Percentiles rank a stretch among this genome's conserved stretches.
Conservation (phyloP, 768 basidiomycete species). For the Podaxis sp. region DNA sequence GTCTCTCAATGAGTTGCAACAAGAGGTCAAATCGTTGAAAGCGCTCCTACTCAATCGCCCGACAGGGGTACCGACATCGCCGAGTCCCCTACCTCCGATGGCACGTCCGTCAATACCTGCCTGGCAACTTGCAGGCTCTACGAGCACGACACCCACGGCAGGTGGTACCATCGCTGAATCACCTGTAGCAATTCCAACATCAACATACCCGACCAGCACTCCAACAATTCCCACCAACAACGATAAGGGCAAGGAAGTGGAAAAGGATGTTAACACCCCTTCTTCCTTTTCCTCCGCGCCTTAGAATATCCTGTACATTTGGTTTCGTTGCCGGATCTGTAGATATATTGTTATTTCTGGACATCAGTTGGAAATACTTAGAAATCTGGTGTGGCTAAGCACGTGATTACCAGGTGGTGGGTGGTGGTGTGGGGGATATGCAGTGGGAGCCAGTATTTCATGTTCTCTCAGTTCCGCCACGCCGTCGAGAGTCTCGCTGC, state of each 20-base stretch:
- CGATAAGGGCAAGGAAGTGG: slow-evolving; percentile 61
- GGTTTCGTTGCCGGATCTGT: background rate
- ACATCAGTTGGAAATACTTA: background rate
- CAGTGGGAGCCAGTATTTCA: slow-evolving; percentile 21
- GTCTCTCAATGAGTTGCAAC: slow-evolving; percentile 82
- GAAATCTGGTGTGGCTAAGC: background rate
- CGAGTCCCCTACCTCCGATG: slow-evolving; percentile 47
- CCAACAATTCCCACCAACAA: slow-evolving; percentile 20
- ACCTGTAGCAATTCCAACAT: slow-evolving; percentile 15
- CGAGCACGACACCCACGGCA: background rate
- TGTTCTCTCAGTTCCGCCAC: slow-evolving; percentile 75
- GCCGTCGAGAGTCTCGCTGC: slow-evolving; percentile 65
- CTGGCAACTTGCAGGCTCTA: slow-evolving; percentile 74
- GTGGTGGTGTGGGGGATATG: background rate
- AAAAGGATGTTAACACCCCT: slow-evolving; percentile 6
- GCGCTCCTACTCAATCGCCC: slow-evolving; percentile 78
- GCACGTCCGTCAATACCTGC: slow-evolving; percentile 78
- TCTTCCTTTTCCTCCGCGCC: background rate
- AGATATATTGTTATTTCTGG: background rate
- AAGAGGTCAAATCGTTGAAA: slow-evolving; percentile 93
- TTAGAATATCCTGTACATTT: background rate
- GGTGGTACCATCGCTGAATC: slow-evolving; percentile 20
- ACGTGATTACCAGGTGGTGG: slow-evolving; percentile 2
- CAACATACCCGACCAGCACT: background rate
- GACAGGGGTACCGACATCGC: slow-evolving; percentile 41